A percentile compares a stretch with the other conserved stretches of the same genome.
These are phyloP conservation scores for Nemania bipapillata DNA, from an alignment of 2,329 filamentous ascomycete genomes.

Conservation along the genomic window DNA sequence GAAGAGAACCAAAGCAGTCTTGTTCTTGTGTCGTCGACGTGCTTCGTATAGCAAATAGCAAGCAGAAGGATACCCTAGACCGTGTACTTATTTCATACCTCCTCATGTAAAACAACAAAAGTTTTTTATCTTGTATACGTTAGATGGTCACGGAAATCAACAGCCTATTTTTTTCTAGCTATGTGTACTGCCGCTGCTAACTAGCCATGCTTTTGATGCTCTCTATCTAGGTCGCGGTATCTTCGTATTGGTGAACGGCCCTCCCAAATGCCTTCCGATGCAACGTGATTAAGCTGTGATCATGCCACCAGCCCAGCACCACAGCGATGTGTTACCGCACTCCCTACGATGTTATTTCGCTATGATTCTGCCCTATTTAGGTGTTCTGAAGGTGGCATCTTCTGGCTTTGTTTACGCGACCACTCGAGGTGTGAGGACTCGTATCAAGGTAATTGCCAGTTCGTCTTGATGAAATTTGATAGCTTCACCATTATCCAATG, in stretches of 20 bases:
- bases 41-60: not conserved
- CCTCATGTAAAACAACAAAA: conserved; percentile 22
- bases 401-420: not conserved
- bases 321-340: too few species aligned
- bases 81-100: conserved; percentile 1
- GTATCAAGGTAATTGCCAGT: not conserved
- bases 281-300: not conserved
- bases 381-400: not conserved
- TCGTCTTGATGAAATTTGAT: not conserved
- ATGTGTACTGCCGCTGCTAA: not conserved
- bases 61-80: not conserved
- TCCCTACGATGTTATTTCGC: not conserved
- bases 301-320: not conserved
- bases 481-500: not conserved
- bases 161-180: not conserved
- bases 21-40: not conserved
- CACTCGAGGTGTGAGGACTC: not conserved
- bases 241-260: not conserved
- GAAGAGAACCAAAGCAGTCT: not conserved
- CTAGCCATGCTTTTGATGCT: not conserved
- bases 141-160: not conserved
- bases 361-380: not conserved
- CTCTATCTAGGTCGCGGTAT: not conserved
- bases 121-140: conserved; percentile 4
- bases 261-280: not conserved